These are phyloP conservation scores for Betula pendula DNA, from an alignment of 306 rosid species.

Conservation along the genomic window DNA sequence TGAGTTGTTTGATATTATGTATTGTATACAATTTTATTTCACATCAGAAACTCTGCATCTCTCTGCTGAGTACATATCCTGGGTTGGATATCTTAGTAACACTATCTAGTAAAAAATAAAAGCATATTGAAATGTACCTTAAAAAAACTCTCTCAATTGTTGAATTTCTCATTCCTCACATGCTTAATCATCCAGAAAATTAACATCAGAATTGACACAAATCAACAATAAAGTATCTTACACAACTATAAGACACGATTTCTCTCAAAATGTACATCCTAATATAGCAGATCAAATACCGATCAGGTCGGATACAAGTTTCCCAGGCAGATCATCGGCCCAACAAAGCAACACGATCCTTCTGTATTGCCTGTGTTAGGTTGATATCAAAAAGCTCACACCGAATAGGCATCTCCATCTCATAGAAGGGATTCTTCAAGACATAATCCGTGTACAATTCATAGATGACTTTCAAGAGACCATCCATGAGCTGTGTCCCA, in stretches of 20 bases:
- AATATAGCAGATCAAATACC: neutral
- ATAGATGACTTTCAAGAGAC: slow-evolving; percentile 67
- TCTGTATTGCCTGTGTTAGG: slow-evolving; percentile 71
- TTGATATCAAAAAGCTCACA: slow-evolving; percentile 90
- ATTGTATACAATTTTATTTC: no score
- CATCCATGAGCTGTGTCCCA: slow-evolving; percentile 78
- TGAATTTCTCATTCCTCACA: neutral
- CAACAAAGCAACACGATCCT: slow-evolving; percentile 79
- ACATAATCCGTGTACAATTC: slow-evolving; percentile 84
- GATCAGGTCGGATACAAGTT: neutral
- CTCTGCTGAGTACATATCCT: no score
- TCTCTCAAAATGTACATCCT: neutral
- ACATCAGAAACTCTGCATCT: no score
- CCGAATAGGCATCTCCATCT: slow-evolving; percentile 97
- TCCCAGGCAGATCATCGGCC: slow-evolving; percentile 47
- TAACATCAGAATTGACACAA: neutral
- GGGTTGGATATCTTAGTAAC: no score
- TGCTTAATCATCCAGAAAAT: neutral
- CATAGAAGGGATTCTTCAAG: slow-evolving; percentile 94
- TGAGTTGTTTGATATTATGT: no score
- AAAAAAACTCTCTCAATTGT: neutral
- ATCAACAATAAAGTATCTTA: neutral
- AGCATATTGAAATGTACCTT: no score
- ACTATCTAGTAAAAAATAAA: no score
- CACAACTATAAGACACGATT: neutral